Evolutionary conservation across 2,329 filamentous ascomycete genomes (phyloP).

Genomic region (Alternaria rosae): DNA sequence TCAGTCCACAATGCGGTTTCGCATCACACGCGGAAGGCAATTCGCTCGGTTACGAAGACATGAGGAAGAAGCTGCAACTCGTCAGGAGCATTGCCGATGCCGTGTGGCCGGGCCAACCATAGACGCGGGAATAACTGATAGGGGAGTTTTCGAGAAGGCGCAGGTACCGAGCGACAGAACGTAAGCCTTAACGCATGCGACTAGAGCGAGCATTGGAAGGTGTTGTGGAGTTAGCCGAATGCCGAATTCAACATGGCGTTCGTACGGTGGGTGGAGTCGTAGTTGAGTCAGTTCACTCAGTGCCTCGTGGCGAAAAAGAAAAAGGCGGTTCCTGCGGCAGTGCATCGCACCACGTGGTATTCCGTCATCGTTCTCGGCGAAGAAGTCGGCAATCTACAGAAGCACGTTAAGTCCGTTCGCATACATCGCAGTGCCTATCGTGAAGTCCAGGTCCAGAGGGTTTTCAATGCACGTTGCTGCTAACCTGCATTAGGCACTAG

Average conservation of each 20-base stretch:
- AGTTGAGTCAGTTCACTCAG: constrained; percentile 6
- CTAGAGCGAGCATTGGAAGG: constrained; percentile 12
- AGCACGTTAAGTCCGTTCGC: constrained; percentile 1
- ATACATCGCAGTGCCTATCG: background rate
- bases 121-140: background rate
- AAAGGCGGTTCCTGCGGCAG: background rate
- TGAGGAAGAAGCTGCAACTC: constrained; percentile 75
- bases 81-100: constrained; percentile 76
- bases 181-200: background rate
- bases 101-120: constrained; percentile 69
- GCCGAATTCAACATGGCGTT: constrained; percentile 40
- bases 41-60: constrained; percentile 70
- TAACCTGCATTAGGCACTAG: constrained; percentile 1
- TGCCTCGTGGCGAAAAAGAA: constrained; percentile 3
- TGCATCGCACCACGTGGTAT: background rate
- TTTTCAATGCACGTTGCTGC: constrained; percentile 7
- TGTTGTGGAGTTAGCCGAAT: constrained; percentile 17
- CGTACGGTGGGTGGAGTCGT: constrained; percentile 4
- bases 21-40: constrained; percentile 79
- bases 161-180: background rate
- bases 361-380: constrained; percentile 1
- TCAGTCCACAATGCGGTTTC: constrained; percentile 50
- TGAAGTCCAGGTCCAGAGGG: constrained; percentile 1
- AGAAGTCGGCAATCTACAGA: constrained; percentile 7
- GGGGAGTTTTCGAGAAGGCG: background rate